Evolutionary conservation across 1,284 basidiomycete species (phyloP), one percentile per base, ranked within the genome.

Genomic region (Xanthoconium separans): DNA sequence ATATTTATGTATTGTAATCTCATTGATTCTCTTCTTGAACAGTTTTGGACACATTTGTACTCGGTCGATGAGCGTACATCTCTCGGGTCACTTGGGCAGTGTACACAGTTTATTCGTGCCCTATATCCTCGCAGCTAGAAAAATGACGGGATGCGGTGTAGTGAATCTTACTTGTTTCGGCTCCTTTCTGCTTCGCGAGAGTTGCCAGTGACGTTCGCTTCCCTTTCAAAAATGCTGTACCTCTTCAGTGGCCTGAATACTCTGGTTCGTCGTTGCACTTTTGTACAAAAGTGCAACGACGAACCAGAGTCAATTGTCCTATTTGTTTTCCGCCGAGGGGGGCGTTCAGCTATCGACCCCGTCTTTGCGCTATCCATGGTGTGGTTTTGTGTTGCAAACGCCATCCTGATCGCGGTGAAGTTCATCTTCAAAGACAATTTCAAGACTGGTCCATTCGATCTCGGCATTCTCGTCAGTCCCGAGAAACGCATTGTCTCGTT

Each of bases 61-160:
- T 24, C 24, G 24, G 3, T 24, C 24, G 24, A 24, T 24, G 6
- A 6, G 24, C 6, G 6, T 24, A 3, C 24, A 40, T 44, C 44
- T 18, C 55, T 6, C 48, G 59, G 33, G 65, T 50, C n/a, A n/a
- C n/a, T n/a, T n/a, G n/a, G n/a, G n/a, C n/a, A n/a, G n/a, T n/a
- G n/a, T n/a, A n/a, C n/a, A n/a, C n/a, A n/a, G n/a, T n/a, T n/a
- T n/a, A n/a, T n/a, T n/a, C n/a, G n/a, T n/a, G n/a, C n/a, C n/a
- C n/a, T n/a, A n/a, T n/a, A n/a, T n/a, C n/a, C n/a, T n/a, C n/a
- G 7, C 37, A 36, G 29, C 37, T 24, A 76, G 75, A 54, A 78
- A 74, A 59, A 80, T 80, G 74, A 78, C 81, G 77, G 78, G 79
- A 6, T 73, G 74, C 0, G n/a, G n/a, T n/a, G n/a, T n/a, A n/a